These are phyloP conservation scores for Calonectria pteridis DNA, from an alignment of 2,329 filamentous ascomycete species.

Conservation along the genomic window DNA sequence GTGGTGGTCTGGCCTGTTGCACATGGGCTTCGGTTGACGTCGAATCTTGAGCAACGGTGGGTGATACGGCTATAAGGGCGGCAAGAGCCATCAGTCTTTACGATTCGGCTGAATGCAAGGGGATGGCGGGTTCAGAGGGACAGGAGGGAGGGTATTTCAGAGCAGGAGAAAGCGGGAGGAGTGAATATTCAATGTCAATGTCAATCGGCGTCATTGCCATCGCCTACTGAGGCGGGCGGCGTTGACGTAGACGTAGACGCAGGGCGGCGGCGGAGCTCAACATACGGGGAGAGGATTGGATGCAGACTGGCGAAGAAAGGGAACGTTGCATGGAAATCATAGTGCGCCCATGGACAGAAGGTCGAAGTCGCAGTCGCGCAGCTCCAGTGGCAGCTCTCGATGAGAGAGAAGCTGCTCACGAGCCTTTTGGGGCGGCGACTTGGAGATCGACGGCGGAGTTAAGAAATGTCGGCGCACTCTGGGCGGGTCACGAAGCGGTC, in stretches of 20 bases:
- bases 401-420: constrained; percentile 43
- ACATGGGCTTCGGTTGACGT: constrained; percentile 66
- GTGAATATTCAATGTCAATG: constrained; percentile 11
- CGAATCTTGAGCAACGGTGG: constrained; percentile 53
- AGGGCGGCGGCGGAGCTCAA: constrained; percentile 47
- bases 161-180: constrained; percentile 11
- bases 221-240: background rate
- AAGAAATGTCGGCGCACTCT: constrained; percentile 1
- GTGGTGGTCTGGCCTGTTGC: constrained; percentile 62
- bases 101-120: constrained; percentile 32
- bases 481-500: constrained; percentile 13
- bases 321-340: constrained; percentile 75
- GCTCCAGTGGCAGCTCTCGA: constrained; percentile 50
- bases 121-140: constrained; percentile 9
- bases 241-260: constrained; percentile 4
- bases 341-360: constrained; percentile 59
- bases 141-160: constrained; percentile 11
- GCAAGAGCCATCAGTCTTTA: constrained; percentile 49
- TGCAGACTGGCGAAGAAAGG: constrained; percentile 72
- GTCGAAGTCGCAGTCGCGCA: constrained; percentile 48
- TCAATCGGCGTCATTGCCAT: constrained; percentile 3
- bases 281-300: constrained; percentile 71
- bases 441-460: constrained; percentile 5
- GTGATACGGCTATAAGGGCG: constrained; percentile 48
- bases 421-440: constrained; percentile 33